Evolutionary conservation across 108 stramenopile genomes (phyloP), one percentile per base, ranked within the genome.

Genomic region (Nitzschia sp.): DNA sequence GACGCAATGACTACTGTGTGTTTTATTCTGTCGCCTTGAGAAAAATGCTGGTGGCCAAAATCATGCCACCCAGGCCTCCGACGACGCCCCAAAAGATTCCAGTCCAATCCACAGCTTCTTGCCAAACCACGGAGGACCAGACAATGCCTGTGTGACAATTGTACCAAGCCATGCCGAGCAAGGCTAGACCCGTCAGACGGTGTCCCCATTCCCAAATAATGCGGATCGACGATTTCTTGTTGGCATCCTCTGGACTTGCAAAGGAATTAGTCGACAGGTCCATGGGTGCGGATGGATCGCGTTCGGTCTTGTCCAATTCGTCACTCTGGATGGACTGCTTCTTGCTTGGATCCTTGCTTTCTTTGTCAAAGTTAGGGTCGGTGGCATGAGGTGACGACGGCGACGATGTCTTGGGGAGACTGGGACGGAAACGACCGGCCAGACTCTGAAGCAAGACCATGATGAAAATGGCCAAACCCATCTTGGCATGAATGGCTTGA

Each of bases 381-480:
- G 27, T 59, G 6, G 8, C 23, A 13, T 54, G 5, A 8, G 53
- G 25, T n/a, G n/a, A n/a, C 8, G 24, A 24, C 19, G 53, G 8
- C 8, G 24, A 19, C n/a, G 8, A 15, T 30, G 24, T 25, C 15
- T 65, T 51, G 17, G 64, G 66, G 6, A 72, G 35, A 11, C 67
- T 53, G 30, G 78, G 78, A 26, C 82, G 78, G 25, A 75, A 61
- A 17, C 23, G 46, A 13, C 78, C 82, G 28, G 30, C 70, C 15
- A 83, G 26, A 6, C 46, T 49, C 59, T 83, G 82, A 21, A 75
- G 6, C 19, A 73, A 19, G 21, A 64, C 74, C 46, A 83, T 32
- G 51, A 61, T 46, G 24, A 75, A 64, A 27, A 83, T 64, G 1
- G 58, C 63, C 19, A 83, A 38, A 0, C 82, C 82, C 26, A 71